A percentile compares a stretch with the other conserved stretches of the same genome.
Conservation (phyloP, 2,329 filamentous ascomycete species). For the Calycina marina region DNA sequence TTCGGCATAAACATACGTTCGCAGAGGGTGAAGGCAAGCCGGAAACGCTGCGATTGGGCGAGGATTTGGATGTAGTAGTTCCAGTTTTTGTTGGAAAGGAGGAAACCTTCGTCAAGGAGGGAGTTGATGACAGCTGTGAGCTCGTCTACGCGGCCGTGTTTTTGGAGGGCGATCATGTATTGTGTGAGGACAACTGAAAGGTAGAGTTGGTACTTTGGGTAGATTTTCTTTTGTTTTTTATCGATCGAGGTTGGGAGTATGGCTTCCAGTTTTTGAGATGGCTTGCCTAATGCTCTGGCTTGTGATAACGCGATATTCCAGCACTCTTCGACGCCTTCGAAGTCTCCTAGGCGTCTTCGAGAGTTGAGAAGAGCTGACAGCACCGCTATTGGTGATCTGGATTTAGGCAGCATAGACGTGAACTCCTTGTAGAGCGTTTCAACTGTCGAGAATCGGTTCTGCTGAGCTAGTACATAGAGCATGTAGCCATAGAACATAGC, state of each 20-base stretch:
- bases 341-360: constrained; percentile 40
- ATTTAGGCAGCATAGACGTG: constrained; percentile 25
- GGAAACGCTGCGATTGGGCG: constrained; percentile 39
- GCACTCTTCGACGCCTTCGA: constrained; percentile 44
- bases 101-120: constrained; percentile 49
- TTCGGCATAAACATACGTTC: constrained; percentile 65
- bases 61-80: constrained; percentile 62
- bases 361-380: constrained; percentile 54
- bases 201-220: constrained; percentile 26
- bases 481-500: constrained; percentile 35
- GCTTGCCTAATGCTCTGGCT: constrained; percentile 30
- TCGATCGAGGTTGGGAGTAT: constrained; percentile 4
- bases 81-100: constrained; percentile 64
- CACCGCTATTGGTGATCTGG: constrained; percentile 36
- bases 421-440: constrained; percentile 42
- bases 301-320: constrained; percentile 49
- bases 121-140: constrained; percentile 35
- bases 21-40: constrained; percentile 58
- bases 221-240: constrained; percentile 6
- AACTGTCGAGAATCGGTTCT: constrained; percentile 31
- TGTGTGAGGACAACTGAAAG: constrained; percentile 27
- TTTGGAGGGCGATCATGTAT: constrained; percentile 34
- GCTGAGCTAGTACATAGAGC: constrained; percentile 37
- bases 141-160: constrained; percentile 36
- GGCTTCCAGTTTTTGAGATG: not conserved